Base-by-base conservation (phyloP, 306 rosid species). In the Acmispon strigosus region DNA sequence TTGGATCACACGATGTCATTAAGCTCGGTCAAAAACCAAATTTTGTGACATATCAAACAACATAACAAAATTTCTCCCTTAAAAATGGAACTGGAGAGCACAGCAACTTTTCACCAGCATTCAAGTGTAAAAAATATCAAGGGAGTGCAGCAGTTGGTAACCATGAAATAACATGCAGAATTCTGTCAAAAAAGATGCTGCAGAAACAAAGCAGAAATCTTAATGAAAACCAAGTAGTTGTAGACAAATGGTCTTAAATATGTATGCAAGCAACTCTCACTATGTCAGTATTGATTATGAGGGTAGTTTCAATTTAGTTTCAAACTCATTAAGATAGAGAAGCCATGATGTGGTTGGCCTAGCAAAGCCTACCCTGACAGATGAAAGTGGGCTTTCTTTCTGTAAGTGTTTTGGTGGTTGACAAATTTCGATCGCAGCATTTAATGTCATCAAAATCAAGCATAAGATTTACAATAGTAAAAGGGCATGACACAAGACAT, bases 401-500 rank as follows among this genome's bases (percentile, higher is more conserved):
- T 7, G 4, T 6, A 16, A 17, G 15, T 47, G 18, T 39, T 20
- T 12, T 6, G 34, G 53, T 51, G 18, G 3, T 24, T n/a, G 56
- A 73, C 10, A 41, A 37, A 73, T 54, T 62, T 54, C 1, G 3
- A 55, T 61, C 52, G 29, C 19, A 63, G 6, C 50, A 58, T 39
- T 41, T 41, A 47, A 52, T 22, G 4, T 20, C 41, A 47, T 19
- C 39, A 74, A 74, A 73, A 22, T 14, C 70, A 59, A 65, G 71
- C 72, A 66, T 39, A 45, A 66, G 37, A 47, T 70, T 66, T 50
- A 34, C 12, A 54, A 56, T 55, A 73, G 49, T 36, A 62, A 32
- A 41, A 63, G 65, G 44, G 45, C 54, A 39, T 9, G 56, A 50
- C 11, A 50, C 4, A 56, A 76, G 51, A 78, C 89, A 66, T 89